These are phyloP conservation scores for carrot (Daucus carota) DNA, from an alignment of 129 eudicot species.

Conservation along the genomic window DH1_v3.0 NC_030381.2:22835001-22835500, in stretches of 20 bases:
- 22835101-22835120: too few species aligned
- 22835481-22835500: constrained; percentile 76
- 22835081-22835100: too few species aligned
- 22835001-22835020: too few species aligned
- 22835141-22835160: too few species aligned
- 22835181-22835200: background rate
- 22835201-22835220: background rate
- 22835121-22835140: too few species aligned
- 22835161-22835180: background rate
- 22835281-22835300: constrained; percentile 79
- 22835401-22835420: constrained; percentile 26
- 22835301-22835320: constrained; percentile 84
- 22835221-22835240: background rate
- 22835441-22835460: constrained; percentile 16
- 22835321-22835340: constrained; percentile 96
- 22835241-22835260: constrained; percentile 35
- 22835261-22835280: constrained; percentile 84
- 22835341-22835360: constrained; percentile 80
- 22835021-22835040: too few species aligned
- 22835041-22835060: too few species aligned
- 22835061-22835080: too few species aligned
- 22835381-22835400: constrained; percentile 34
- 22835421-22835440: constrained; percentile 23
- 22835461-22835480: constrained; percentile 37
- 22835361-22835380: constrained; percentile 47